Percentiles rank a stretch among this genome's conserved stretches.
Conservation (phyloP, 192 early-diverging fungal genomes). For the Coemansia aciculifera region DNA sequence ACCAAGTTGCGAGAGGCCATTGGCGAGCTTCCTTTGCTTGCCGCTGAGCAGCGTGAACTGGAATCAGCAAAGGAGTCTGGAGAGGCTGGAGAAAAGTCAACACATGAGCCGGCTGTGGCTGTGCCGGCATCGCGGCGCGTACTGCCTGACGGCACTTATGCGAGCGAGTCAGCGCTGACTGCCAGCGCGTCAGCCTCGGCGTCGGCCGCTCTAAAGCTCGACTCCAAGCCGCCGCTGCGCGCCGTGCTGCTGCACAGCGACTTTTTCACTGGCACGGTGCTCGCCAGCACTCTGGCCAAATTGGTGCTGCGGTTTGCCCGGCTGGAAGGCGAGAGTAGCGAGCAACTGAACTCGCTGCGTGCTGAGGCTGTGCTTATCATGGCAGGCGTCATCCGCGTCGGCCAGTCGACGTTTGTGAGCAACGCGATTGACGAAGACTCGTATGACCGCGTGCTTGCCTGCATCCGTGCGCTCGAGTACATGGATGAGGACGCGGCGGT, state of each 20-base stretch:
- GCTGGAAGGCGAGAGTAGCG: conserved; percentile 6
- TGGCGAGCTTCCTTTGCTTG: conserved; percentile 93
- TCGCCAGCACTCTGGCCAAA: conserved; percentile 89
- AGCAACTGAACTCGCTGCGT: conserved; percentile 74
- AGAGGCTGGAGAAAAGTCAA: conserved; percentile 39
- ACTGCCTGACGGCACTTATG: conserved; percentile 96
- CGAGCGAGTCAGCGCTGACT: conserved; percentile 89
- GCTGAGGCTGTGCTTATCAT: conserved; percentile 99
- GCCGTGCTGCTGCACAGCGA: conserved; percentile 90
- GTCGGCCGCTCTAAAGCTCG: conserved; percentile 54
- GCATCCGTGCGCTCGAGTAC: conserved; percentile 74
- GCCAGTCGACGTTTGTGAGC: conserved; percentile 81
- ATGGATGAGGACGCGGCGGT: conserved; percentile 50
- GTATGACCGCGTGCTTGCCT: conserved; percentile 85
- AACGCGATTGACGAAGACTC: conserved; percentile 98
- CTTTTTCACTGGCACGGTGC: conserved; percentile 87
- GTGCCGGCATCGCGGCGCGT: conserved; percentile 64
- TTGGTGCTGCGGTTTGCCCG: conserved; percentile 75
- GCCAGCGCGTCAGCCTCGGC: conserved; percentile 37
- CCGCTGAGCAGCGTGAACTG: conserved; percentile 82
- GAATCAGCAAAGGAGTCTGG: conserved; percentile 68
- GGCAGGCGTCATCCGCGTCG: conserved; percentile 91
- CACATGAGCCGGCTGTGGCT: conserved; percentile 40
- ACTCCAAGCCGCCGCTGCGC: conserved; percentile 45
- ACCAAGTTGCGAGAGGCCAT: conserved; percentile 77